Evolutionary conservation across 345 rosid genomes (phyloP).

Genomic region (Corymbia maculata): DNA sequence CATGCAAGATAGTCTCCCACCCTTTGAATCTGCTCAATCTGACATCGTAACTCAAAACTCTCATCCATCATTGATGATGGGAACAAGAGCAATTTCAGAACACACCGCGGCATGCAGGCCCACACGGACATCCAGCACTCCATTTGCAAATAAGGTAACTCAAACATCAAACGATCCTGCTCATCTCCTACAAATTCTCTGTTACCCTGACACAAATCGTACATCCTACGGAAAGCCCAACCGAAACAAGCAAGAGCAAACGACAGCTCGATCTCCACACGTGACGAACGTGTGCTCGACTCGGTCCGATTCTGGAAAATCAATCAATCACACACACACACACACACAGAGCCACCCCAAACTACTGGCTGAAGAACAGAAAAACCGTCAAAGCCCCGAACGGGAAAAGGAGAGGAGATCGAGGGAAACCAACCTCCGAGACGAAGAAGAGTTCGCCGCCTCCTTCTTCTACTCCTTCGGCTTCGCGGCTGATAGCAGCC

Average conservation of each 20-base stretch:
- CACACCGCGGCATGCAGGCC: neutral
- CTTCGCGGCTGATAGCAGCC: constrained; percentile 68
- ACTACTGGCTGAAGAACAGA: neutral
- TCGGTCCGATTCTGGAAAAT: neutral
- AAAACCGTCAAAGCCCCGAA: neutral
- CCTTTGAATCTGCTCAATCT: no score
- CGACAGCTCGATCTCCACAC: neutral
- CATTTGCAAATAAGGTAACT: neutral
- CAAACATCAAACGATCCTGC: neutral
- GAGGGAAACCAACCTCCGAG: constrained; percentile 19
- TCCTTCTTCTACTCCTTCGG: constrained; percentile 49
- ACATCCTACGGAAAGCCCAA: neutral
- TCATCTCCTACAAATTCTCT: no score
- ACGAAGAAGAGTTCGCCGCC: constrained; percentile 31
- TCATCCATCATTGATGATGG: neutral
- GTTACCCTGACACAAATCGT: neutral
- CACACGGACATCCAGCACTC: neutral
- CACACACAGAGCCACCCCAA: neutral
- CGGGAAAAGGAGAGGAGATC: neutral
- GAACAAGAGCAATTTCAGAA: neutral
- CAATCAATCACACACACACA: neutral
- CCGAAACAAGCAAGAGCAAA: neutral
- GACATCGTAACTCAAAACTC: neutral
- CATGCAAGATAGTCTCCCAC: no score
- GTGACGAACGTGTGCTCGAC: neutral